Evolutionary conservation across 768 basidiomycete species (phyloP).

Genomic region (Tubosaeta sp.): DNA sequence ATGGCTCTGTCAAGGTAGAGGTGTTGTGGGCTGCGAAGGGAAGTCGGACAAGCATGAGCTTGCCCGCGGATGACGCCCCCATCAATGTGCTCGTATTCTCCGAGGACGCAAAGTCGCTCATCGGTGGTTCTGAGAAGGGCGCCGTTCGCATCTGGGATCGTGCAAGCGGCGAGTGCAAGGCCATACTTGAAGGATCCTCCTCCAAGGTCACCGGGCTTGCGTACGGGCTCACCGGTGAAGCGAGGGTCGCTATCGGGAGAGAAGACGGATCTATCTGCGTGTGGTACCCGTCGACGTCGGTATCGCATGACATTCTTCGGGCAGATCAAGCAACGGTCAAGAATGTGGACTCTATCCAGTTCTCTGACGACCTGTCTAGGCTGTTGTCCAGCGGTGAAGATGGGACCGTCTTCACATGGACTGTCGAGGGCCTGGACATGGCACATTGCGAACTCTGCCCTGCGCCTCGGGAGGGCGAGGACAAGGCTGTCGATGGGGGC

Average conservation of each 20-base stretch:
- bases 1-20: constrained; percentile 3
- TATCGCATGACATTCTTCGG: constrained; percentile 6
- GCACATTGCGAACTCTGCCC: neutral
- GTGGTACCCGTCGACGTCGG: constrained; percentile 15
- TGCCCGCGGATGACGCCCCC: neutral
- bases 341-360: constrained; percentile 5
- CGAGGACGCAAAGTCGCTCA: constrained; percentile 1
- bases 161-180: constrained; percentile 10
- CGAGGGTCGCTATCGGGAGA: constrained; percentile 5
- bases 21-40: neutral
- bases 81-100: constrained; percentile 15
- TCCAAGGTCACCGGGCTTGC: constrained; percentile 18
- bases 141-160: constrained; percentile 20
- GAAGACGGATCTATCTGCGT: constrained; percentile 1
- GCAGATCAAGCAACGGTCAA: constrained; percentile 4
- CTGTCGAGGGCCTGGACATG: neutral
- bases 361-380: constrained; percentile 6
- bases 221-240: neutral
- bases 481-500: neutral
- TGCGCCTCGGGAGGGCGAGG: neutral
- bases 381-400: constrained; percentile 14
- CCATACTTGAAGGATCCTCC: constrained; percentile 1
- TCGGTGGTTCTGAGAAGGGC: constrained; percentile 15
- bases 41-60: neutral
- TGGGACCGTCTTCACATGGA: constrained; percentile 6